These are phyloP conservation scores for Steccherinum ochraceum DNA, from an alignment of 768 basidiomycete genomes.

Conservation along the genomic window DNA sequence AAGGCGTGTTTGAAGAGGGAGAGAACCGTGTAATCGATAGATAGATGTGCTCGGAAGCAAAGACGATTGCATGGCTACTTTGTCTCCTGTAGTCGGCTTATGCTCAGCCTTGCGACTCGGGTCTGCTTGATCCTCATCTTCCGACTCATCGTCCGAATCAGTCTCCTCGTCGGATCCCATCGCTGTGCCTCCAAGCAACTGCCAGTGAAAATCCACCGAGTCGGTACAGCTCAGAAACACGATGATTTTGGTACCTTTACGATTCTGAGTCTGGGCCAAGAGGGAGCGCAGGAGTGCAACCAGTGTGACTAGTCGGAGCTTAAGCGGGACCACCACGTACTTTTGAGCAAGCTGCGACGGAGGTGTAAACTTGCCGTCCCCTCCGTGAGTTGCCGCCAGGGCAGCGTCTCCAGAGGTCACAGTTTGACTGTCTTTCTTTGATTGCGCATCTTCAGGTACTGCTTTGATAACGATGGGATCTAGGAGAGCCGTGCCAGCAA, in stretches of 20 bases:
- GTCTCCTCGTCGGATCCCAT: conserved; percentile 44
- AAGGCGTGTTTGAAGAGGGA: conserved; percentile 74
- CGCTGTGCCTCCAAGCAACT: conserved; percentile 60
- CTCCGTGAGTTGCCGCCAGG: conserved; percentile 14
- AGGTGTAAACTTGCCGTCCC: conserved; percentile 72
- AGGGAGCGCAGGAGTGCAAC: conserved; percentile 80
- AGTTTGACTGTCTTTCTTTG: conserved; percentile 10
- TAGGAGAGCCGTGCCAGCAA: conserved; percentile 76
- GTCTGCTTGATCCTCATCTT: conserved; percentile 14
- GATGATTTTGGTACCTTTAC: conserved; percentile 67
- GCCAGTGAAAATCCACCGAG: conserved; percentile 97
- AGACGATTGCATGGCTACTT: conserved; percentile 56
- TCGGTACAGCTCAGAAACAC: conserved; percentile 97
- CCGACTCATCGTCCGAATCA: conserved; percentile 14
- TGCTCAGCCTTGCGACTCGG: conserved; percentile 18
- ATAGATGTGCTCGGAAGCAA: conserved; percentile 79
- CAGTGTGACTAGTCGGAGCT: conserved; percentile 88
- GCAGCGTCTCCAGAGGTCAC: conserved; percentile 15
- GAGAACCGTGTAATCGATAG: conserved; percentile 89
- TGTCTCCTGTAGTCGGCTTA: conserved; percentile 27
- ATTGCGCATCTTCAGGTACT: conserved; percentile 37
- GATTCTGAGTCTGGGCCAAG: conserved; percentile 52
- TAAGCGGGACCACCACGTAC: conserved; percentile 84
- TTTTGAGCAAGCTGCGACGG: conserved; percentile 92
- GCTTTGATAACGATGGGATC: conserved; percentile 84